These are phyloP conservation scores for Leccinum fibrillosum DNA, from an alignment of 768 basidiomycete species.

Conservation along the genomic window DNA sequence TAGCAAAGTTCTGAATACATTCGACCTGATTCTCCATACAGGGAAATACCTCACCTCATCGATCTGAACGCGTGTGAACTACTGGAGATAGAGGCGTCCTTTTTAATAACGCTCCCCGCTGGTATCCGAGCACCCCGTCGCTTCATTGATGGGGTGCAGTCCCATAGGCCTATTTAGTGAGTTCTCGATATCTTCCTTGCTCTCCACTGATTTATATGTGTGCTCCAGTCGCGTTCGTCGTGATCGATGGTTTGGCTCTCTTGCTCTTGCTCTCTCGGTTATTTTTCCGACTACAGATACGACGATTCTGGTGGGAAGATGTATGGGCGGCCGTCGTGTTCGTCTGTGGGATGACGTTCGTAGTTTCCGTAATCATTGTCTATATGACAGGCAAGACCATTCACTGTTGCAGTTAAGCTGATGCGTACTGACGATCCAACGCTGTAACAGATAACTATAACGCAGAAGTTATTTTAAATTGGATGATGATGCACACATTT, in stretches of 20 bases:
- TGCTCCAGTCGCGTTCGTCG: constrained; percentile 2
- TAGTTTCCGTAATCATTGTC: not conserved
- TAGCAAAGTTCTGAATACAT: not conserved
- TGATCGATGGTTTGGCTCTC: constrained; percentile 2
- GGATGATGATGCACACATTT: not conserved
- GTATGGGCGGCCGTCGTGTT: constrained; percentile 13
- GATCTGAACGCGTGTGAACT: not conserved
- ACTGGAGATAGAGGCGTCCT: not conserved
- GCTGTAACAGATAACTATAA: not conserved
- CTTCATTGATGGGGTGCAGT: not conserved
- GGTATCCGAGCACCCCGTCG: not conserved
- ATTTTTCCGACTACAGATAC: constrained; percentile 12
- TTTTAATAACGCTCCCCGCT: not conserved
- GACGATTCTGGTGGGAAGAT: constrained; percentile 26
- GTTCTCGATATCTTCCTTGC: not conserved
- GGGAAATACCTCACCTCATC: not conserved
- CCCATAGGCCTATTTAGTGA: not conserved
- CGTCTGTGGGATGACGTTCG: not conserved
- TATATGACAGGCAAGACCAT: not conserved
- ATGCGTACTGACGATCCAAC: not conserved
- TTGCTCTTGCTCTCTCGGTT: constrained; percentile 15
- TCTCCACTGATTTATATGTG: not conserved
- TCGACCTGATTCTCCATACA: not conserved
- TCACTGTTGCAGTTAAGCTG: not conserved
- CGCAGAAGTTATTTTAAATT: not conserved